These are phyloP conservation scores for Fusarium subtropicale DNA, from an alignment of 2,329 filamentous ascomycete genomes.

Conservation along the genomic window DNA sequence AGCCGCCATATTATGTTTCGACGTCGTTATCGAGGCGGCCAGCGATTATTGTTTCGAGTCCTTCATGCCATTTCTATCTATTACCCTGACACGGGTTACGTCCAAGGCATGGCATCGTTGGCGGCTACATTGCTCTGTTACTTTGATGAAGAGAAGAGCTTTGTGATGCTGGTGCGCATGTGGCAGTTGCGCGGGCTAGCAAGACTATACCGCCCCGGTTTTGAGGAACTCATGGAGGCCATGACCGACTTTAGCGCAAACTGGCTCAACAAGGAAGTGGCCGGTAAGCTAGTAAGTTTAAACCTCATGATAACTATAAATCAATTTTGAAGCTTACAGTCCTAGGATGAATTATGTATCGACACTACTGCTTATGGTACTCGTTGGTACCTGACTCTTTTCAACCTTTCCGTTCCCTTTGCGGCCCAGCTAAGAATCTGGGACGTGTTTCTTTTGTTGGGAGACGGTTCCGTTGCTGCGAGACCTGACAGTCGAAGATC, in stretches of 20 bases:
- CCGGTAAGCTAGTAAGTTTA: constrained; percentile 77
- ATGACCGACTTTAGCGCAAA: constrained; percentile 84
- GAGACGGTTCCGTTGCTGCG: constrained; percentile 51
- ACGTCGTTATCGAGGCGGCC: constrained; percentile 88
- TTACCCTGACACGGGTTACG: constrained; percentile 91
- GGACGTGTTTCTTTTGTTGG: constrained; percentile 97
- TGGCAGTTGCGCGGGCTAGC: constrained; percentile 91
- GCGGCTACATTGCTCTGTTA: constrained; percentile 95
- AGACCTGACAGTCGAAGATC: constrained; percentile 30
- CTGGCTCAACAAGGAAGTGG: constrained; percentile 88
- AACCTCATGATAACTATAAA: neutral
- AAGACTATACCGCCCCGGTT: constrained; percentile 84
- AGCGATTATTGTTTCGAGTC: constrained; percentile 90
- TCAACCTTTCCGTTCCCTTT: constrained; percentile 97
- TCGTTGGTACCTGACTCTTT: constrained; percentile 95
- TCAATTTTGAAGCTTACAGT: constrained; percentile 22
- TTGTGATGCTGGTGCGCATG: constrained; percentile 95
- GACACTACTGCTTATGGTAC: constrained; percentile 94
- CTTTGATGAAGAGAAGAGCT: constrained; percentile 93
- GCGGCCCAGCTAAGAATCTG: constrained; percentile 93
- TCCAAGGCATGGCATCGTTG: constrained; percentile 96
- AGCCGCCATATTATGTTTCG: constrained; percentile 98
- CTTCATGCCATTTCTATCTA: constrained; percentile 92
- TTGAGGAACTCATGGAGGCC: constrained; percentile 86
- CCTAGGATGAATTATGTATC: constrained; percentile 79